Conservation (phyloP, 23 red algal genomes). For the Gracilaria caudata region DNA sequence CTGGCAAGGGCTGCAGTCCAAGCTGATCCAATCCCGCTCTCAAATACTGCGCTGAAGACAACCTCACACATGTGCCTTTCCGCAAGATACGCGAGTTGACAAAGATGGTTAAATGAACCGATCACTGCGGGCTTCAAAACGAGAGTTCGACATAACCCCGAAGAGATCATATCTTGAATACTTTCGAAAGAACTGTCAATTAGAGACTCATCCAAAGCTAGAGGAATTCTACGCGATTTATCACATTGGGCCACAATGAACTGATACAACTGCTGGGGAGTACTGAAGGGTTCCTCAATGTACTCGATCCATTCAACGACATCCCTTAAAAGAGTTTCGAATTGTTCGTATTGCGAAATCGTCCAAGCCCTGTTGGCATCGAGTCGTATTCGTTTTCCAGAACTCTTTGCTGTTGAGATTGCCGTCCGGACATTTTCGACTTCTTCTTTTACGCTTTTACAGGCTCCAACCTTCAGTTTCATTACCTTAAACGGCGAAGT, state of each 20-base stretch:
- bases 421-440: neutral
- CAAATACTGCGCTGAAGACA: slow-evolving; percentile 57
- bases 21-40: slow-evolving; percentile 55
- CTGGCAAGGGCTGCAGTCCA: slow-evolving; percentile 45
- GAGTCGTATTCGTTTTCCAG: slow-evolving; percentile 33
- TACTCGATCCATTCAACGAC: slow-evolving; percentile 37
- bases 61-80: neutral
- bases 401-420: neutral
- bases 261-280: neutral
- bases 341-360: slow-evolving; percentile 18
- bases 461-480: slow-evolving; percentile 59
- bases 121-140: slow-evolving; percentile 64
- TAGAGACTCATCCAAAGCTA: slow-evolving; percentile 56
- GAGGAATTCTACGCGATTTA: neutral
- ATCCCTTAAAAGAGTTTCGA: slow-evolving; percentile 1
- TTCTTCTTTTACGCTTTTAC: slow-evolving; percentile 1
- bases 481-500: slow-evolving; percentile 21
- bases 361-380: slow-evolving; percentile 68
- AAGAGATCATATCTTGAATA: neutral
- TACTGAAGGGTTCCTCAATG: slow-evolving; percentile 53
- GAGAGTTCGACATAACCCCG: neutral
- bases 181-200: neutral
- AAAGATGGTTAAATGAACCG: slow-evolving; percentile 23
- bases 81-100: slow-evolving; percentile 1
- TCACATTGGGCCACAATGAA: neutral